Base-by-base conservation (phyloP, 192 early-diverging fungal species). In the Spinellus fusiger region DNA sequence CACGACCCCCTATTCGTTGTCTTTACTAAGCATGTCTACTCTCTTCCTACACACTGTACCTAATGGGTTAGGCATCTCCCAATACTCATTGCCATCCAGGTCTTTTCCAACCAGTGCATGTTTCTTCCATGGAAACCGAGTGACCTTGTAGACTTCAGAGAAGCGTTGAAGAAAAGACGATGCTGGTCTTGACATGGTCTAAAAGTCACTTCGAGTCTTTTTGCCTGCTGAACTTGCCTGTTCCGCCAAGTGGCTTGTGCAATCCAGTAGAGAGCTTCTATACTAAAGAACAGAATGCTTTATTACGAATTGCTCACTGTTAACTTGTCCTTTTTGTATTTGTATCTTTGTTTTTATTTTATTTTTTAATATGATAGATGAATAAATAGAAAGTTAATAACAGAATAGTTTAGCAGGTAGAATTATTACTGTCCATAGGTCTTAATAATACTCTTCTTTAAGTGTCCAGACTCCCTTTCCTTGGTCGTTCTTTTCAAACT, bases 381-480 rank as follows among this genome's bases (percentile, higher is more conserved):
- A n/a, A n/a, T n/a, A n/a, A n/a, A n/a, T n/a, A n/a, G n/a, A n/a
- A n/a, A n/a, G n/a, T n/a, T n/a, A n/a, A n/a, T n/a, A n/a, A n/a
- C n/a, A n/a, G n/a, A n/a, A n/a, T n/a, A n/a, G n/a, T n/a, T n/a
- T n/a, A n/a, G n/a, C n/a, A n/a, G n/a, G n/a, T n/a, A n/a, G n/a
- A n/a, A n/a, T n/a, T n/a, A n/a, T n/a, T n/a, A n/a, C n/a, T n/a
- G n/a, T n/a, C n/a, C 7, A 38, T 38, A 10, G 37, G 8, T 49
- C 1, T 47, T 62, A 77, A 40, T 75, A 73, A 35, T 71, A 84
- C 18, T 85, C 83, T 1, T 77, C 66, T 57, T 84, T 86, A 22
- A 86, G 71, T 3, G 76, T 67, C 84, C 84, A 86, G 33, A 66
- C 69, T 15, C 82, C 85, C 40, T 69, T 62, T 23, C 60, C 62